Evolutionary conservation across 2,329 filamentous ascomycete species (phyloP), one percentile per base, ranked within the genome.

Genomic region (Hypoxylon sp.): DNA sequence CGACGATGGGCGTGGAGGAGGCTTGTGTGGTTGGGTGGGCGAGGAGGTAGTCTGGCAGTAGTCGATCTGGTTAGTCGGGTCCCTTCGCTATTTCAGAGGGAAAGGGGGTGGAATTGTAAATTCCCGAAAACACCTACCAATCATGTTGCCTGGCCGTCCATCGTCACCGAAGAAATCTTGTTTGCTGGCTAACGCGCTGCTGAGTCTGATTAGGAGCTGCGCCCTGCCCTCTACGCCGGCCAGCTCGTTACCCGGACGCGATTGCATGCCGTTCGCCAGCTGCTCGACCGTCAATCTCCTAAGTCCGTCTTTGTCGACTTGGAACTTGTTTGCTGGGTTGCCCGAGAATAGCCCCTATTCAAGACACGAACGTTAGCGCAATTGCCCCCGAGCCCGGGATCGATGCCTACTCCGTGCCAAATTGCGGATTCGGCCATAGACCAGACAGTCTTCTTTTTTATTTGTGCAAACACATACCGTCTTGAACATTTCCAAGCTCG

Each of bases 401-500:
- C n/a, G n/a, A n/a, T n/a, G n/a, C n/a, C n/a, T n/a, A n/a, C n/a
- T n/a, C n/a, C n/a, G n/a, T n/a, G n/a, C n/a, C n/a, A n/a, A n/a
- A n/a, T n/a, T n/a, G n/a, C n/a, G n/a, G n/a, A n/a, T n/a, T n/a
- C n/a, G n/a, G n/a, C n/a, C n/a, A n/a, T n/a, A 55, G 13, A 30
- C 24, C 19, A 59, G 77, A 62, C 11, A 34, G n/a, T 15, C 4
- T 6, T 22, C 28, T 24, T 17, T 52, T 17, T 17, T 3, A 28
- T 28, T 46, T 24, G 26, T 26, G 50, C 13, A 54, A 26, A 47
- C 32, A 70, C 71, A 32, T 70, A 73, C 72, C 7, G 87, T 84
- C 80, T 97, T 97, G 85, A 97, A 97, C 94, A 97, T 97, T 71
- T 97, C 94, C 72, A 89, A 74, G 68, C 85, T 88, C 6, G 87